These are phyloP conservation scores for Yarrowia sp. DNA, from an alignment of 805 yeast genomes.

Conservation along the genomic window DNA sequence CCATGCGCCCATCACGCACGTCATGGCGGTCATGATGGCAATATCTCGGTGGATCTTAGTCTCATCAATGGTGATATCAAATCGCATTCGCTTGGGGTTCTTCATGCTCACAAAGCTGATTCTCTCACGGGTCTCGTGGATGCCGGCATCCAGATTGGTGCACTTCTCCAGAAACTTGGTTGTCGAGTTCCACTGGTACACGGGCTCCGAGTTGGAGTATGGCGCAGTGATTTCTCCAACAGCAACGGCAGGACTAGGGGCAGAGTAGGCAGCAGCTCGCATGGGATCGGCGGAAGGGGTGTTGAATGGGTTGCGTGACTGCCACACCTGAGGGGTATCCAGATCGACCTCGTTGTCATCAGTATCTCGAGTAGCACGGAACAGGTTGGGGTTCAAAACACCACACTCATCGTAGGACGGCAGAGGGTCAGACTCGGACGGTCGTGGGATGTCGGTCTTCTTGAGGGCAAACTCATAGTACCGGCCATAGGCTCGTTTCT, in stretches of 20 bases:
- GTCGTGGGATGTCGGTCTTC: background rate
- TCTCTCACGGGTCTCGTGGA: constrained; percentile 13
- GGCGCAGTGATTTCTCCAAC: constrained; percentile 16
- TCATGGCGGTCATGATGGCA: constrained; percentile 20
- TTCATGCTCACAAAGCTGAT: constrained; percentile 6
- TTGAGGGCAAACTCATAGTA: constrained; percentile 6
- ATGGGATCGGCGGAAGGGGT: constrained; percentile 11
- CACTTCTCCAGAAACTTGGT: constrained; percentile 11
- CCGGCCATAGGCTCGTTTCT: constrained; percentile 1
- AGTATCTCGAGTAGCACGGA: background rate
- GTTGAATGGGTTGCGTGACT: constrained; percentile 8
- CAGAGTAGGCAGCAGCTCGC: constrained; percentile 12
- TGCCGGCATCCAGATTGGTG: constrained; percentile 11
- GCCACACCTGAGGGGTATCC: constrained; percentile 17
- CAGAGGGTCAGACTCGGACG: constrained; percentile 27
- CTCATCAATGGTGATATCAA: constrained; percentile 16
- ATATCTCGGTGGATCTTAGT: constrained; percentile 18
- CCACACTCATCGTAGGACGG: constrained; percentile 27
- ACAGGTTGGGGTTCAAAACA: background rate
- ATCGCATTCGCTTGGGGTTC: constrained; percentile 18
- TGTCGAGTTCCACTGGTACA: constrained; percentile 14
- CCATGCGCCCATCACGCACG: constrained; percentile 21
- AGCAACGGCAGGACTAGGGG: constrained; percentile 7
- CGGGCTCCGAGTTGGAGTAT: background rate
- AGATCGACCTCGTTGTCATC: background rate